Percentiles rank a stretch among this genome's conserved stretches.
Evolutionary conservation across 2,329 filamentous ascomycete species (phyloP).

Genomic region (Paraphaeosphaeria minitans): DNA sequence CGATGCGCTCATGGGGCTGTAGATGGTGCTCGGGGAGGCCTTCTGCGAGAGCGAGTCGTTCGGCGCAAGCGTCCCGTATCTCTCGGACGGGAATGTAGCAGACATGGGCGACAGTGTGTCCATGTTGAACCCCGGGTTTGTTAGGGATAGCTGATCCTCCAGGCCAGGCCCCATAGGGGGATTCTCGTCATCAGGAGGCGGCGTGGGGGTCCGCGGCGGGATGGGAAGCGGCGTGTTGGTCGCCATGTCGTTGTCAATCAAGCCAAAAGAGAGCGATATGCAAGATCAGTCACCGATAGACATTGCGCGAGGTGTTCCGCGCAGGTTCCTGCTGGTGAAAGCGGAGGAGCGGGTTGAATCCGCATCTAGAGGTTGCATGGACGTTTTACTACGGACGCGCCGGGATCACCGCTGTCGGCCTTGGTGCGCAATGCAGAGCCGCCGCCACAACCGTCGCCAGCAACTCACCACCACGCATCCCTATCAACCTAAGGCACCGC

Average conservation of each 20-base stretch:
- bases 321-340: slow-evolving; percentile 16
- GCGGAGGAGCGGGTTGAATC: slow-evolving; percentile 21
- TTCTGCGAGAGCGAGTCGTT: slow-evolving; percentile 43
- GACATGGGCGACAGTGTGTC: slow-evolving; percentile 49
- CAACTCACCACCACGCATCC: slow-evolving; percentile 14
- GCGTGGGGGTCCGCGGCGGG: slow-evolving; percentile 68
- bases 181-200: slow-evolving; percentile 61
- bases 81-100: slow-evolving; percentile 44
- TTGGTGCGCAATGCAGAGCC: slow-evolving; percentile 17
- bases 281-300: background rate
- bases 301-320: slow-evolving; percentile 1
- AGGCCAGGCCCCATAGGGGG: slow-evolving; percentile 40
- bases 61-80: slow-evolving; percentile 42
- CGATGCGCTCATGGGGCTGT: slow-evolving; percentile 41
- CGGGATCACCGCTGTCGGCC: slow-evolving; percentile 20
- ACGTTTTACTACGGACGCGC: slow-evolving; percentile 16
- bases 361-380: slow-evolving; percentile 28
- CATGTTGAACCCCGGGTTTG: slow-evolving; percentile 33
- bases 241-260: slow-evolving; percentile 55
- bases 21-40: slow-evolving; percentile 37
- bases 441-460: slow-evolving; percentile 15
- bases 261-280: slow-evolving; percentile 14
- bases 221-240: slow-evolving; percentile 63
- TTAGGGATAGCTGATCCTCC: slow-evolving; percentile 34
- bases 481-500: background rate